Base-by-base conservation (phyloP, 2,329 filamentous ascomycete species). In the Claviceps sp. region DNA sequence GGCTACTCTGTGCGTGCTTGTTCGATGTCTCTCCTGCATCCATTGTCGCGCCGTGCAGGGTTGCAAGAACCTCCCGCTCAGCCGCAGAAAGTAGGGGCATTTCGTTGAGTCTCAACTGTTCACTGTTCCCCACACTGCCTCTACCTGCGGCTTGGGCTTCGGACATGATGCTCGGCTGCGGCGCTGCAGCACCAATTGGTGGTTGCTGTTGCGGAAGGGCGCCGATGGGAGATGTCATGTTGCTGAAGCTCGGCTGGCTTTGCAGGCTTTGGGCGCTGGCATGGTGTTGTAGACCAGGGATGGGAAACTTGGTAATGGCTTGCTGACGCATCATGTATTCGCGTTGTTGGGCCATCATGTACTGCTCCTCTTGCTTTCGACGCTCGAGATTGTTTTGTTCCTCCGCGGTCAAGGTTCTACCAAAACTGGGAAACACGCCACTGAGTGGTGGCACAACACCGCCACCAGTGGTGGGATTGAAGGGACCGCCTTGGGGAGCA, bases 311-410 rank as follows among this genome's bases (percentile, higher is more conserved):
- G 49, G 82, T 76, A 53, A 89, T 82, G 6, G 79, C 77, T 62
- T 95, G 89, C 62, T 95, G 89, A 56, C 89, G 86, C 56, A 89
- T 86, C 51, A 96, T 78, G 59, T 88, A 88, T 65, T 98, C 93
- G 59, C 95, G 88, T 67, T 98, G 93, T 43, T 93, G 85, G 45
- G 94, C 93, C 81, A 97, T 94, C 38, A 95, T 76, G 65, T 93
- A 95, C 65, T 98, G 93, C 63, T 98, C 94, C 68, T 98, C 93
- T 66, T 98, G 93, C 72, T 98, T 98, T 50, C 93, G 79, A 50
- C 93, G 81, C 70, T 98, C 93, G 1, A 98, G 74, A 40, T 95
- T 95, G 69, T 98, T 98, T 65, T 98, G 93, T 67, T 98, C 93
- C 62, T 97, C 91, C 0, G 93, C 93, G 8, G 94, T 98, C 59